phyloP scores from a whole-genome alignment of 2,329 filamentous ascomycete species.

The Eutypella sp. region DNA sequence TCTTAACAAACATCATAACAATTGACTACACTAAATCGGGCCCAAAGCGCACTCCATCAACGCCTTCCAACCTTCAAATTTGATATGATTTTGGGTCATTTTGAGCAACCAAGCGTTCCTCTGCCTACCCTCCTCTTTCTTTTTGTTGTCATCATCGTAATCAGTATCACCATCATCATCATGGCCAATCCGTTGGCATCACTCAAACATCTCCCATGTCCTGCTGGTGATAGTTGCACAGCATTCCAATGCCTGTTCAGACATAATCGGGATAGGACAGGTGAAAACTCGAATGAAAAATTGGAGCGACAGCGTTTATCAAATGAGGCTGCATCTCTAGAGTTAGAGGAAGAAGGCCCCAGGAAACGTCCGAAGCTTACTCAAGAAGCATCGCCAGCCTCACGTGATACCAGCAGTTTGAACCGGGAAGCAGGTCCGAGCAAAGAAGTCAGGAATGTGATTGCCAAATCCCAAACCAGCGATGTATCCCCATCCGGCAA shows the following conservation, averaged over 20 bases:
- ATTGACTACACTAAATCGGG: too few species aligned
- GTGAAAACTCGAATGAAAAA: conserved; percentile 5
- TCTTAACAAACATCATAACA: too few species aligned
- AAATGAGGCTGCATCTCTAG: neutral
- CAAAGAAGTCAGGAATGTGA: neutral
- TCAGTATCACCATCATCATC: neutral
- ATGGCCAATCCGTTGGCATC: conserved; percentile 25
- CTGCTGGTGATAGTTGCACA: conserved; percentile 42
- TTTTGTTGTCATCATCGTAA: neutral
- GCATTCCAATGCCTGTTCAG: conserved; percentile 48
- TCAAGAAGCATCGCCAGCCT: neutral
- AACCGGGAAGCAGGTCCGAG: neutral
- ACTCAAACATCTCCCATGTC: conserved; percentile 47
- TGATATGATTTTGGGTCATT: neutral
- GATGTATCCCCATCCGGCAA: neutral
- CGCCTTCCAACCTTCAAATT: neutral
- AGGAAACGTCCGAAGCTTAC: conserved; percentile 1
- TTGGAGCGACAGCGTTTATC: conserved; percentile 1
- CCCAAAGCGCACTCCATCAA: too few species aligned
- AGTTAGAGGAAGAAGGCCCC: neutral
- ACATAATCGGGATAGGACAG: conserved; percentile 31
- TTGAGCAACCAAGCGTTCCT: neutral
- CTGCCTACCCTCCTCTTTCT: neutral
- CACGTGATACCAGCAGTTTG: neutral
- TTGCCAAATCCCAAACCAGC: neutral